Base-by-base conservation (phyloP, 768 basidiomycete genomes). In the Lactifluus subvellereus region DNA sequence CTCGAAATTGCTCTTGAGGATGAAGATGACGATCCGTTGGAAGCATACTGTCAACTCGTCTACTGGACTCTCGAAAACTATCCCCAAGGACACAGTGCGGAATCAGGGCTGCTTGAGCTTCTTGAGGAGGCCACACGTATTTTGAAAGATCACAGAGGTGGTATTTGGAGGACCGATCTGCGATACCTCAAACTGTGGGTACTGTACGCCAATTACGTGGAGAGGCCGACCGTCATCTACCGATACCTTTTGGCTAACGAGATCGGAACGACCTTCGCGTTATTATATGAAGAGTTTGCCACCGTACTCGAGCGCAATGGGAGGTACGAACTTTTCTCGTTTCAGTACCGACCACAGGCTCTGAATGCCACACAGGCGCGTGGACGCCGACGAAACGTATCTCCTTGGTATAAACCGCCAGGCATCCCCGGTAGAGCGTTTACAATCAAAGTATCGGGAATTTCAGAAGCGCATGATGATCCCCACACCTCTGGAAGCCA, bases 11-110 rank as follows among this genome's bases (percentile, higher is more conserved):
- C 88, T 0, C 69, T 91, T n/a, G 75, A 80, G 61, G 80, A 83
- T 60, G 93, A 92, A 42, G 86, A 87, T 50, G 84, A 83, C 59
- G 91, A 93, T 70, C 85, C 91, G 0, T 78, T 98, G 43, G 94
- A 95, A 65, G 88, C 91, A 1, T 96, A 94, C 69, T 86, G 84
- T 69, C 80, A 82, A 64, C 86, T 98, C 67, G 88, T 98, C 56
- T 82, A 89, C 55, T 98, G 95, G 91, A 94, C 91, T 0, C 76
- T 94, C 48, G 93, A 96, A 72, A 94, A 92, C 73, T 96, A 98
- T 71, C 94, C 96, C 0, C 89, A 97, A 63, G 95, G 94, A 5
- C 88, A 91, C 60, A 90, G 87, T 54, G 87, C 87, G 1, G 89
- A 94, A 71, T 93, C 90, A 13, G 91, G 93, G 37, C 80, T 98